These are phyloP conservation scores for Hypoxylon crocopeplum DNA, from an alignment of 495 filamentous ascomycete species.

Conservation along the genomic window DNA sequence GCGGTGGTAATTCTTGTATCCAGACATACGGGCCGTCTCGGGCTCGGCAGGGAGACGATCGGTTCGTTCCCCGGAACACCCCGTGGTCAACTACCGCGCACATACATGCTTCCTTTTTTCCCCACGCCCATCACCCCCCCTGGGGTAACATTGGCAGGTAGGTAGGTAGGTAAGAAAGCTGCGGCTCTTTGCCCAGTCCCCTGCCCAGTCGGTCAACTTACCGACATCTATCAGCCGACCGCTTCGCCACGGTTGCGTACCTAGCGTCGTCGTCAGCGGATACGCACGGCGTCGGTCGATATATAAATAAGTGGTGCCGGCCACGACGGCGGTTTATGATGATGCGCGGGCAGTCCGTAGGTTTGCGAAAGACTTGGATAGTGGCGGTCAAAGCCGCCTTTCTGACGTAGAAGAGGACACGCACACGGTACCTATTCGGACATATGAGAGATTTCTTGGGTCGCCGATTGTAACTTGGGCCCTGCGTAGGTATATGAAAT, in stretches of 20 bases:
- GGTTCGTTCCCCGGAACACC: slow-evolving; percentile 19
- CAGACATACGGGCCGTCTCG: slow-evolving; percentile 29
- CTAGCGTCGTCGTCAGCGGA: slow-evolving; percentile 19
- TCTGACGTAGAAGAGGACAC: too few species aligned
- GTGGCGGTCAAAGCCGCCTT: slow-evolving; percentile 14
- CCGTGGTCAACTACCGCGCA: slow-evolving; percentile 9
- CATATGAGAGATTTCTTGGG: too few species aligned
- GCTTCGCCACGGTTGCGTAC: slow-evolving; percentile 21
- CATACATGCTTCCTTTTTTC: neutral
- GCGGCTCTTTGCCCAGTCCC: slow-evolving; percentile 13
- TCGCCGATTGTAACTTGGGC: neutral
- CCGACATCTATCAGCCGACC: neutral
- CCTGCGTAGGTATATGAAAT: too few species aligned
- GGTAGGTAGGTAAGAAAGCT: neutral
- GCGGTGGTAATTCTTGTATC: neutral
- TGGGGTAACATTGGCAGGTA: neutral
- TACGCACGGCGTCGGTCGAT: neutral
- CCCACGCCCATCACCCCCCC: neutral
- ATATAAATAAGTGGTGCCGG: neutral
- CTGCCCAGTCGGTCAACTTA: too few species aligned
- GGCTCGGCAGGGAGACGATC: slow-evolving; percentile 33
- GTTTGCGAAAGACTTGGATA: neutral
- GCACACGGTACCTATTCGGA: too few species aligned
- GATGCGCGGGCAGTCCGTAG: slow-evolving; percentile 19
- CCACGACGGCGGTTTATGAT: slow-evolving; percentile 11